Evolutionary conservation across 75 land plant species (phyloP).

Genomic region (Pinus tabuliformis): DNA sequence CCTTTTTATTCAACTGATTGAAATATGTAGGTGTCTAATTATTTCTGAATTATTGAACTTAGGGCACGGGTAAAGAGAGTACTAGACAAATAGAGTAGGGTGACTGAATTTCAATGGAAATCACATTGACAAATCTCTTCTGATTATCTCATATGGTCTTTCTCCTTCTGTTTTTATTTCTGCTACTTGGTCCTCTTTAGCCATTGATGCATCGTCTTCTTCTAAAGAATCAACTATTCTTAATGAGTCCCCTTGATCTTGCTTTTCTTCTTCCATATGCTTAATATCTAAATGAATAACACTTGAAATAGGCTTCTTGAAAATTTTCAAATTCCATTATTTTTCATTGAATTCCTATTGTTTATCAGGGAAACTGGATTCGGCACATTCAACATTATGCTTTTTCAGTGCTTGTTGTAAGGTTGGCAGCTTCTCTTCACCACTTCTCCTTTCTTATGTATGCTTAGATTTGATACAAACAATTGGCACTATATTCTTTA

Average conservation of each 20-base stretch:
- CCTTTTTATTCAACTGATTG: too few species aligned
- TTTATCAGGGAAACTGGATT: neutral
- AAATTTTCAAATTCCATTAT: neutral
- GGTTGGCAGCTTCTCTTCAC: neutral
- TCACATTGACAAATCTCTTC: too few species aligned
- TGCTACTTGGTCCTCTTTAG: neutral
- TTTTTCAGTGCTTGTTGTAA: neutral
- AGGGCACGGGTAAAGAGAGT: too few species aligned
- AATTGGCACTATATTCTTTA: neutral
- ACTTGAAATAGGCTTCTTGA: neutral
- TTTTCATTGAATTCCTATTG: too few species aligned
- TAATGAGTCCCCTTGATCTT: neutral
- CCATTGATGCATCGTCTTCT: neutral
- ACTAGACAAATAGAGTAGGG: too few species aligned
- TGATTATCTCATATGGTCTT: too few species aligned
- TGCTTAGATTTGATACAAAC: neutral
- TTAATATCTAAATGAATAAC: neutral
- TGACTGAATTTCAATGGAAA: too few species aligned
- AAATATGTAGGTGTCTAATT: too few species aligned
- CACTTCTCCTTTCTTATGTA: neutral
- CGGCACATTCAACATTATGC: conserved; percentile 1
- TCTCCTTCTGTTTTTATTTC: too few species aligned
- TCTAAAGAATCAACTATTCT: neutral
- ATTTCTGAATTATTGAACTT: too few species aligned
- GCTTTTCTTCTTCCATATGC: neutral